Evolutionary conservation across 306 rosid genomes (phyloP).

Genomic region (Vigna trinervia): DNA sequence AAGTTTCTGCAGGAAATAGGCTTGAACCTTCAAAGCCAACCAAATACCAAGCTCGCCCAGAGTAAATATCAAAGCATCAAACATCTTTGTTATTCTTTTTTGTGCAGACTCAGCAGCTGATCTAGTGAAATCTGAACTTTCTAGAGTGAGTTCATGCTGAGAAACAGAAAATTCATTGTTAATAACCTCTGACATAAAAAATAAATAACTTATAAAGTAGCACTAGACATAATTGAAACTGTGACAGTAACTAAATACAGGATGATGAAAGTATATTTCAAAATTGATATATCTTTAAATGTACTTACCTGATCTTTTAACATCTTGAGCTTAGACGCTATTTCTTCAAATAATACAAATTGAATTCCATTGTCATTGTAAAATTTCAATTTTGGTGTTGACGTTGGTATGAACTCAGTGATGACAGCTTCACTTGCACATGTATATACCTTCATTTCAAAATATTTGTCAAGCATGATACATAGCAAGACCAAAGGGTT

Average conservation of each 20-base stretch:
- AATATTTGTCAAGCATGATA: constrained; percentile 1
- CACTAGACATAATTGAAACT: neutral
- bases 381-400: constrained; percentile 72
- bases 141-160: constrained; percentile 60
- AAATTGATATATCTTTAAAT: constrained; percentile 26
- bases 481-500: constrained; percentile 20
- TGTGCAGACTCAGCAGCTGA: constrained; percentile 51
- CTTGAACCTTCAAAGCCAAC: constrained; percentile 74
- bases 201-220: neutral
- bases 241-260: neutral
- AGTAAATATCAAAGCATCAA: constrained; percentile 55
- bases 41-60: constrained; percentile 80
- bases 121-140: constrained; percentile 49
- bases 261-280: constrained; percentile 3
- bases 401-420: constrained; percentile 65
- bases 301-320: constrained; percentile 61
- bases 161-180: constrained; percentile 44
- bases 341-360: constrained; percentile 35
- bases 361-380: constrained; percentile 52
- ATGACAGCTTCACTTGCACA: constrained; percentile 73
- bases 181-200: constrained; percentile 38
- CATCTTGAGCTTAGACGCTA: constrained; percentile 45
- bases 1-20: constrained; percentile 2
- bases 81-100: constrained; percentile 57
- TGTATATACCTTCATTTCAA: constrained; percentile 76